Evolutionary conservation across 306 rosid species (phyloP).

Genomic region (Quercus berberidifolia): DNA sequence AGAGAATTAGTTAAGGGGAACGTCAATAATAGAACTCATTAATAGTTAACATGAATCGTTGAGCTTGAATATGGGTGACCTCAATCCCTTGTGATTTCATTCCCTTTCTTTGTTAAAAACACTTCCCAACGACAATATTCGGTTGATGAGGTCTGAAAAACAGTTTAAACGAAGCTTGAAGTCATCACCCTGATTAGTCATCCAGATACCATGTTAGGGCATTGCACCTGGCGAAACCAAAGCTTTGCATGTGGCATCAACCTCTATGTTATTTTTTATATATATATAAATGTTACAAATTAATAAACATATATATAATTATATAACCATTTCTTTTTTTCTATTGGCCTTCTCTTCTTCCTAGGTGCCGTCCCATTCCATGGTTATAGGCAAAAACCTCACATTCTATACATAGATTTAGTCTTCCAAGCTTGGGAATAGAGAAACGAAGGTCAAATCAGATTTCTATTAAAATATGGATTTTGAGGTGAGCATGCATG

Average conservation of each 20-base stretch:
- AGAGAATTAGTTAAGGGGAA: background rate
- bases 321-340: background rate
- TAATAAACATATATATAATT: background rate
- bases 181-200: constrained; percentile 15
- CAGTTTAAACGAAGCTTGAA: constrained; percentile 28
- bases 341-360: constrained; percentile 19
- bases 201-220: constrained; percentile 34
- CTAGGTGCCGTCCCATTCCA: constrained; percentile 65
- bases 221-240: constrained; percentile 57
- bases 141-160: constrained; percentile 34
- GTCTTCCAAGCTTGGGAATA: too few relatives aligned
- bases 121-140: constrained; percentile 25
- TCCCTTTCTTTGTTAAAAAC: background rate
- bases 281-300: background rate
- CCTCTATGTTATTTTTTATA: background rate
- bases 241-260: constrained; percentile 50
- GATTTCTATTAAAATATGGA: constrained; percentile 2
- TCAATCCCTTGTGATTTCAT: constrained; percentile 1
- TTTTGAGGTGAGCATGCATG: background rate
- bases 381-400: constrained; percentile 27
- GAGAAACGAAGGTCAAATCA: background rate
- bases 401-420: constrained; percentile 23
- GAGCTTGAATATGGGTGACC: constrained; percentile 11
- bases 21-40: constrained; percentile 5
- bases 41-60: background rate